phyloP scores from a whole-genome alignment of 768 basidiomycete species.

The Russula vinacea region DNA sequence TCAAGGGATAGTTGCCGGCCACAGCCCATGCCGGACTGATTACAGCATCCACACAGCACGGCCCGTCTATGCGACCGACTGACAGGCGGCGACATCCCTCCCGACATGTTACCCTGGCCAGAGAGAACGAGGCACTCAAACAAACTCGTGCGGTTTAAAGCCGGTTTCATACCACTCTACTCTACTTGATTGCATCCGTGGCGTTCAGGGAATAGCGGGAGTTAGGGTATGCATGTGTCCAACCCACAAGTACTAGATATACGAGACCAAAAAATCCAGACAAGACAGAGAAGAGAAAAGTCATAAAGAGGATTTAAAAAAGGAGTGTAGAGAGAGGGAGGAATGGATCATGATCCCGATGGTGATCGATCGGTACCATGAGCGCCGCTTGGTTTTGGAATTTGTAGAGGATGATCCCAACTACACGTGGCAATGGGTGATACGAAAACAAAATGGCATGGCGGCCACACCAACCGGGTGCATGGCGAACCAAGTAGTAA shows the following conservation, averaged over 20 bases:
- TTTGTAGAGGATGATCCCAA: conserved; percentile 10
- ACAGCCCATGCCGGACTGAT: background rate
- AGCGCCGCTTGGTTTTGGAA: conserved; percentile 18
- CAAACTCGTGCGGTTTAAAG: too few relatives aligned
- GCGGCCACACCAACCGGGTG: conserved; percentile 8
- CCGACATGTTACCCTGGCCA: background rate
- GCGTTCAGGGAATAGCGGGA: conserved; percentile 9
- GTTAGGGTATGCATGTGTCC: conserved; percentile 17
- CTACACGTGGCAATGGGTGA: conserved; percentile 11
- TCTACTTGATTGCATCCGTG: conserved; percentile 16
- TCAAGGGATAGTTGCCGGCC: conserved; percentile 14
- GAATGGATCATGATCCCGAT: conserved; percentile 14
- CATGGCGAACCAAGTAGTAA: background rate
- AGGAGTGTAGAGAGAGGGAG: background rate
- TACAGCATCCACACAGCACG: conserved; percentile 11
- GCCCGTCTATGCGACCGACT: conserved; percentile 12
- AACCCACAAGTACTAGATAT: conserved; percentile 1
- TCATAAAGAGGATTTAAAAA: conserved; percentile 12
- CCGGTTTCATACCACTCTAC: conserved; percentile 9
- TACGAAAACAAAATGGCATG: conserved; percentile 2
- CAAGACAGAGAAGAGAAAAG: background rate
- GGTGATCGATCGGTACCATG: conserved; percentile 17
- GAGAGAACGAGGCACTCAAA: background rate
- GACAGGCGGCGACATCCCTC: conserved; percentile 2
- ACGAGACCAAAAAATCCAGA: background rate